phyloP scores from a whole-genome alignment of 176 grass and related monocot species.

The Eleusine coracana region DNA sequence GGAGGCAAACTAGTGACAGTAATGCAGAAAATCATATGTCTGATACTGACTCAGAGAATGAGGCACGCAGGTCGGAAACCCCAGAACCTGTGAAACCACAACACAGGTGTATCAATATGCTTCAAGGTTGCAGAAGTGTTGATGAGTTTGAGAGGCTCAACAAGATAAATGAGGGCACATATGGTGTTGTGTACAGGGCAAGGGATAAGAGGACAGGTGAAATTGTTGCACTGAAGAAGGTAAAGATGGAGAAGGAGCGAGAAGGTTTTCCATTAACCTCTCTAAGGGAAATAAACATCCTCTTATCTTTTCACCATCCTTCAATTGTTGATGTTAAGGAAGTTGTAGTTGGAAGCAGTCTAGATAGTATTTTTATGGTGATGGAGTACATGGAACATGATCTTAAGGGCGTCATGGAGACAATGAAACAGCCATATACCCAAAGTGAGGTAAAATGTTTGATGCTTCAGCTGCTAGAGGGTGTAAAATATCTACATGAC shows the following conservation, averaged over 20 bases:
- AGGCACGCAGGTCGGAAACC: constrained; percentile 50
- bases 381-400: constrained; percentile 99
- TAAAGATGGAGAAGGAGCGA: constrained; percentile 99
- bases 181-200: constrained; percentile 98
- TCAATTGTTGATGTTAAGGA: constrained; percentile 99
- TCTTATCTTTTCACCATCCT: constrained; percentile 89
- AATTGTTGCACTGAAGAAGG: constrained; percentile 94
- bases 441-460: constrained; percentile 99
- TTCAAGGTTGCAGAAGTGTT: constrained; percentile 96
- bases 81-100: constrained; percentile 63
- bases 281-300: constrained; percentile 97
- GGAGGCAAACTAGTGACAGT: constrained; percentile 45
- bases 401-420: constrained; percentile 94
- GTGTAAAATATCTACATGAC: constrained; percentile 91
- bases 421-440: constrained; percentile 97
- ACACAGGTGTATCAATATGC: constrained; percentile 96
- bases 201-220: constrained; percentile 89
- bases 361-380: constrained; percentile 99
- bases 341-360: constrained; percentile 93
- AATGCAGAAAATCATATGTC: constrained; percentile 34
- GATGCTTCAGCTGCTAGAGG: constrained; percentile 93
- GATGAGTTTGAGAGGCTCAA: constrained; percentile 99
- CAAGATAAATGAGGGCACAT: constrained; percentile 91
- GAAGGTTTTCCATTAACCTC: constrained; percentile 97
- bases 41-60: constrained; percentile 55